Base-by-base conservation (phyloP, 1,284 basidiomycete species). In the Cutaneotrichosporon sp. region DNA sequence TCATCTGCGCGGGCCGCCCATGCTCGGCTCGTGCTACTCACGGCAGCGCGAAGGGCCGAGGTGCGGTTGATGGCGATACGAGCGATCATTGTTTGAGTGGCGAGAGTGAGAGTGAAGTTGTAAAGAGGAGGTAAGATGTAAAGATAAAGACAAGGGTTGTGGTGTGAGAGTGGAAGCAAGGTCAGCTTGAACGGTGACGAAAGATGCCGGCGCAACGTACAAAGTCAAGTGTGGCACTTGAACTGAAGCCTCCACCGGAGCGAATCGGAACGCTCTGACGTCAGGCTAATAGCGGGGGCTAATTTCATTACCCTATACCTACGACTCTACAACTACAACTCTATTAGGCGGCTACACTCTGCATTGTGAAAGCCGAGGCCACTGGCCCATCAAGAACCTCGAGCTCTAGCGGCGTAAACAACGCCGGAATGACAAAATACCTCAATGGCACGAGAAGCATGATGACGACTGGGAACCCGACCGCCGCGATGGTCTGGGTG, bases 381-480 rank as follows among this genome's bases (percentile, higher is more conserved):
- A 91, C 90, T 0, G 91, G 90, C 7, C 90, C 90, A 76, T 97
- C 96, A 22, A 98, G 84, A 26, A 95, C 87, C 2, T 84, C 84
- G 38, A 99, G 82, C 76, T 98, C 95, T 63, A 90, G 88, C 1
- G 81, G 74, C 0, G 89, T 89, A 78, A 98, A 96, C 38, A 93
- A 80, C 22, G 82, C 83, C 1, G 95, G 93, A 4, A 97, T 84
- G 16, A 92, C 68, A 64, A 84, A 84, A 50, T 87, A 86, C 53
- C 96, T 84, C 7, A 96, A 71, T 0, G 95, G 95, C n/a, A 97
- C 86, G 21, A 98, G 84, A 21, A 92, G 80, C 73, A 91, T 86
- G 73, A 97, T 97, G 68, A 97, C 87, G 49, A 97, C 84, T 0
- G 94, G 93, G 77, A 97, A 97, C 1, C 90, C 92, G 63, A 97